Base-by-base conservation (phyloP, 176 grass and related monocot species). In the Triticum monococcum region DNA sequence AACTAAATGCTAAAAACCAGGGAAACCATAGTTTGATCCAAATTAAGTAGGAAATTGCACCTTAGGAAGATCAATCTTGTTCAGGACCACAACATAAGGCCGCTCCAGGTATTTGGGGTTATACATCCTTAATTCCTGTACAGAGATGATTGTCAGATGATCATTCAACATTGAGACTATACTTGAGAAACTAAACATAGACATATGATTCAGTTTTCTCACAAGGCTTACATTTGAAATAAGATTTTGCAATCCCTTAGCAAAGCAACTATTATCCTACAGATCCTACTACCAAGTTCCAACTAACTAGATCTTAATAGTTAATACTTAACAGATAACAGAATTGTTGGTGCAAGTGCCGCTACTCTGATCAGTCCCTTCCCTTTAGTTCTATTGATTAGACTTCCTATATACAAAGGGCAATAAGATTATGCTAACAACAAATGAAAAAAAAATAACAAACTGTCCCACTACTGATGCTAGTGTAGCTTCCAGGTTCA, bases 111-210 rank as follows among this genome's bases (percentile, higher is more conserved):
- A 98, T 83, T 86, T 89, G 11, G 96, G 96, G 60, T 98, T 98
- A 88, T 98, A 98, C 96, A 98, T 98, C 68, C 96, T 91, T 81
- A 98, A 75, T 94, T 98, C 96, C 96, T 98, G 86, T 68, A 94
- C 69, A 64, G 73, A 87, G 23, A 88, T 59, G 12, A 3, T 68
- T 77, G 9, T 37, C 5, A 84, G 11, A 56, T 65, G 28, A 62
- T 31, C 13, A 1, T 80, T 90, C 11, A 28, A 46, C 10, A 68
- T 22, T 9, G 5, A 43, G 31, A 4, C 35, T 76, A 75, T 62
- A 80, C 13, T 84, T 67, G 10, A 62, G 57, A 80, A 83, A 79
- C 23, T 43, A 72, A 86, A 73, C 75, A 59, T 65, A 79, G 56
- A 57, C 72, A 50, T 20, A 33, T 32, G 30, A 40, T 82, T 72